These are phyloP conservation scores for Pyrus pyrifolia DNA, from an alignment of 306 rosid genomes.

Conservation along the genomic window DNA sequence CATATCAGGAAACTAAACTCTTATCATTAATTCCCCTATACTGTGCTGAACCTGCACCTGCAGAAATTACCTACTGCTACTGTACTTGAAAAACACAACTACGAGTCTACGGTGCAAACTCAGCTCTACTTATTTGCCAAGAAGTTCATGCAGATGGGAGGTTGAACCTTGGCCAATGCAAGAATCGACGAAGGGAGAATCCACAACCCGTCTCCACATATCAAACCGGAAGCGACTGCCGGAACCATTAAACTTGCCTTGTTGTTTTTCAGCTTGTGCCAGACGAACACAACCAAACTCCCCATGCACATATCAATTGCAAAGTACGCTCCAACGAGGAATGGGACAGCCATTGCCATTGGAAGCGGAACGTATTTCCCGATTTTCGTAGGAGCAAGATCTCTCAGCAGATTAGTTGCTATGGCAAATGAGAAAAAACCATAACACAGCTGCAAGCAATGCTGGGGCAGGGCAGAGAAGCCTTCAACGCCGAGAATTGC, in stretches of 20 bases:
- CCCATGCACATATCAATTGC: conserved; percentile 95
- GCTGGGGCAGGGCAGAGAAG: conserved; percentile 78
- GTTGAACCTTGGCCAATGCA: conserved; percentile 66
- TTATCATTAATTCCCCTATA: not conserved
- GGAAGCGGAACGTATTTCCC: conserved; percentile 85
- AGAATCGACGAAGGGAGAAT: conserved; percentile 89
- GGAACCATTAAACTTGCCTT: conserved; percentile 77
- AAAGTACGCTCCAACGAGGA: conserved; percentile 87
- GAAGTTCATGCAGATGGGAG: conserved; percentile 94
- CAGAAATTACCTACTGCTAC: not conserved
- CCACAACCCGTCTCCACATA: conserved; percentile 98
- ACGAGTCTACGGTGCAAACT: not conserved
- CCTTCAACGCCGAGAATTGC: conserved; percentile 90
- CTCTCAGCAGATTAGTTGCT: conserved; percentile 69
- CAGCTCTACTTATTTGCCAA: conserved; percentile 29
- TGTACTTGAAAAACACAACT: not conserved
- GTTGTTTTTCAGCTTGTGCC: conserved; percentile 51
- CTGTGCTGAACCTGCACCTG: not conserved
- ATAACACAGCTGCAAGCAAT: conserved; percentile 82
- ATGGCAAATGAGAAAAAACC: conserved; percentile 75
- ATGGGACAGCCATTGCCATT: conserved; percentile 99
- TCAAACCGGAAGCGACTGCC: conserved; percentile 95
- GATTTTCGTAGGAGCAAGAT: conserved; percentile 41
- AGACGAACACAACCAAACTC: conserved; percentile 64
- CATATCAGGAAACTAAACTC: not conserved